Base-by-base conservation (phyloP, 2,329 filamentous ascomycete species). In the Karstenula rhodostoma region DNA sequence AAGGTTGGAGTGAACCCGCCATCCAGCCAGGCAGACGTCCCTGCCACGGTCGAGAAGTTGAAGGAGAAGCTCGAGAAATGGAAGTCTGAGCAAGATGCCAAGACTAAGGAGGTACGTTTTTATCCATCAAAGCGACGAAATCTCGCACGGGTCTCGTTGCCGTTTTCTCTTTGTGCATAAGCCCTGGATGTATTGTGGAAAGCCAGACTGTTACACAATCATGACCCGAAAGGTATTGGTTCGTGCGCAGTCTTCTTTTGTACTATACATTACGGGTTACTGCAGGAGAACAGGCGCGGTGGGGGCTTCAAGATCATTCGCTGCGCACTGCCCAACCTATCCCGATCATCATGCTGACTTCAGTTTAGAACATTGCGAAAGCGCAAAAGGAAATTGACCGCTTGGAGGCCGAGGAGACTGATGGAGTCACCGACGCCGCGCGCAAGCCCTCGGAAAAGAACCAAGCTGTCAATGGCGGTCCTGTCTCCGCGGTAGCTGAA, bases 311-410 rank as follows among this genome's bases (percentile, higher is more conserved):
- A 44, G 10, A 44, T 12, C 19, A 40, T 8, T 23, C 19, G 42
- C 19, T 10, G 19, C 8, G 8, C 42, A 10, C 42, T 44, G 42
- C 8, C 19, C 42, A 22, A 2, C n/a, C 19, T 22, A 44, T 9
- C 2, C 7, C 9, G 42, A 44, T 23, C 17, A 32, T 43, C 42
- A 27, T 51, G 55, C 67, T 73, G 60, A 73, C 47, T n/a, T 56
- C 19, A 53, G 22, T 27, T 25, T 33, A 98, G 95, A 99, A 99
- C 85, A 90, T 98, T 63, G 92, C 93, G 66, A 97, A 97, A 81
- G 95, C 95, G 63, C 91, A 97, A 84, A 94, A 94, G 80, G 93
- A 97, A 80, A 96, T 99, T 65, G 92, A 94, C 77, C 89, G 89
- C 69, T 87, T 98, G 46, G 87, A 89, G 69, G 82, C 85, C 58